A percentile compares a stretch with the other conserved stretches of the same genome.
Conservation (phyloP, 208 protist species). For the Herpetomonas tarakana region DNA sequence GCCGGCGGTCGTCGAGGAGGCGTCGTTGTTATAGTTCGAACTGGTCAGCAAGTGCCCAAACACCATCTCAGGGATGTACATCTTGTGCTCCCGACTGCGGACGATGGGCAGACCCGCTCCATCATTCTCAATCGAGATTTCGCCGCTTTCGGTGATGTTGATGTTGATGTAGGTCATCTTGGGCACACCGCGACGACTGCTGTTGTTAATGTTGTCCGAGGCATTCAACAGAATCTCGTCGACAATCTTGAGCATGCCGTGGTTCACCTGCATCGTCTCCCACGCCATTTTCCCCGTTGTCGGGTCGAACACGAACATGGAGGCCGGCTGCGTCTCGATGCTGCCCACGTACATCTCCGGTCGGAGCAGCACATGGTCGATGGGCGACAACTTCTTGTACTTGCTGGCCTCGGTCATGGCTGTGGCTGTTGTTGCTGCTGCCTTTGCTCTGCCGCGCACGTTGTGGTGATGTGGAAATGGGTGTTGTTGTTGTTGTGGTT, state of each 20-base stretch:
- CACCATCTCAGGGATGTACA: constrained; percentile 98
- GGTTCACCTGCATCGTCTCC: constrained; percentile 92
- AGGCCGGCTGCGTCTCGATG: constrained; percentile 69
- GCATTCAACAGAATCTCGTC: constrained; percentile 99
- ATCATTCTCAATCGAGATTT: constrained; percentile 95
- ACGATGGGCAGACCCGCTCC: constrained; percentile 93
- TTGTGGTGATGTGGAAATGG: too few species aligned
- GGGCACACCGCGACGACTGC: constrained; percentile 15
- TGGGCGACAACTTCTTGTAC: constrained; percentile 92
- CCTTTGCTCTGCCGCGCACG: too few species aligned
- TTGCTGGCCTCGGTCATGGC: constrained; percentile 80
- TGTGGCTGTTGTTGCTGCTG: too few species aligned
- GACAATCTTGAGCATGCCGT: constrained; percentile 97
- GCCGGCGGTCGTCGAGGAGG: constrained; percentile 91
- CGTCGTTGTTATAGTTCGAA: constrained; percentile 96
- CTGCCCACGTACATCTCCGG: constrained; percentile 99
- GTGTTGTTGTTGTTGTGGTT: constrained; percentile 13
- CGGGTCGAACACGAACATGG: constrained; percentile 91
- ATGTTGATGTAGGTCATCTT: constrained; percentile 92
- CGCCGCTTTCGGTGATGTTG: constrained; percentile 78
- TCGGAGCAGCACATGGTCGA: constrained; percentile 96
- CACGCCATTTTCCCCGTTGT: constrained; percentile 82
- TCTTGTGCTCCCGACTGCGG: constrained; percentile 87
- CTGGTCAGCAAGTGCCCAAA: constrained; percentile 97
- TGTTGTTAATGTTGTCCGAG: constrained; percentile 95